phyloP scores from a whole-genome alignment of 345 rosid species.

The Murraya paniculata region DNA sequence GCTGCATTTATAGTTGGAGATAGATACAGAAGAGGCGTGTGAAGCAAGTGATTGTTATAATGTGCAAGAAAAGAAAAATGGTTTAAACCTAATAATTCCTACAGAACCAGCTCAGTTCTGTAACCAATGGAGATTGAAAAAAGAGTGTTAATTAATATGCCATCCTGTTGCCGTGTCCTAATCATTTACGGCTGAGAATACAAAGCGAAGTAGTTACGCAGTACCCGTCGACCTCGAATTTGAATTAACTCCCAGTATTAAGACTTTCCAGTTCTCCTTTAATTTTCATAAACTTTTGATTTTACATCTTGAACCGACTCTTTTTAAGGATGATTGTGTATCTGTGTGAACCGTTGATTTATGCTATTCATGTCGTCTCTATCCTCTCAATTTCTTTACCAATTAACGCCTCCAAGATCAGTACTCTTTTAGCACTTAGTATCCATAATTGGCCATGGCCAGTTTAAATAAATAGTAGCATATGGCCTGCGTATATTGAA shows the following conservation, averaged over 20 bases:
- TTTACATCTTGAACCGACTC: not conserved
- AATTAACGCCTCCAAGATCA: not conserved
- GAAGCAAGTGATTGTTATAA: not conserved
- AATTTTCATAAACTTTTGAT: not conserved
- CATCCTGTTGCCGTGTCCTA: not conserved
- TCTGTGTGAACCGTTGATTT: not conserved
- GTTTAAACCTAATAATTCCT: not conserved
- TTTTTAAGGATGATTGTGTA: not conserved
- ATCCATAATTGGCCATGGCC: not conserved
- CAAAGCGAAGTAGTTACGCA: not conserved
- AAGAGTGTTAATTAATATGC: not conserved
- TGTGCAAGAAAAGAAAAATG: not conserved
- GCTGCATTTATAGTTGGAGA: not conserved
- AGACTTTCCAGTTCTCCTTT: not conserved
- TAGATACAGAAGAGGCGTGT: not conserved
- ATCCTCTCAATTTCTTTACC: not conserved
- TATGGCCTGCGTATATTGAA: too few species aligned
- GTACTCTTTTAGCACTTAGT: not conserved
- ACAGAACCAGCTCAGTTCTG: not conserved
- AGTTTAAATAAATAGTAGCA: not conserved
- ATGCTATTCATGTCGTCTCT: not conserved
- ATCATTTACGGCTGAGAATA: not conserved
- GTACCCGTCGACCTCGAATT: not conserved
- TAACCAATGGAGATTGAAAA: not conserved
- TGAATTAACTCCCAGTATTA: not conserved